Percentiles rank a stretch among this genome's conserved stretches.
These are phyloP conservation scores for Globisporangium nodosum DNA, from an alignment of 352 stramenopile species.

Conservation along the genomic window DNA sequence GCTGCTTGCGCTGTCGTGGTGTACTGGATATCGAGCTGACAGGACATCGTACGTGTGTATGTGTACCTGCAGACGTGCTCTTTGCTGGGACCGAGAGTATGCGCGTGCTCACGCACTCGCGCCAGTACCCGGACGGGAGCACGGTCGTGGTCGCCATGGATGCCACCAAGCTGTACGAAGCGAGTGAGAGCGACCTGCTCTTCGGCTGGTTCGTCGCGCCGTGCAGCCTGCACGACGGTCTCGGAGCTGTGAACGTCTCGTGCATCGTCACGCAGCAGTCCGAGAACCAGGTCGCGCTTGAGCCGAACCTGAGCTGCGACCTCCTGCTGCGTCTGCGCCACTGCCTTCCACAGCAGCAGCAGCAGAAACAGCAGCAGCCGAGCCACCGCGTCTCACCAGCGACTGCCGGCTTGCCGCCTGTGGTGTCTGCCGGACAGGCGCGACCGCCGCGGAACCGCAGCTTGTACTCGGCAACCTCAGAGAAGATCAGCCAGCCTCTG, in stretches of 20 bases:
- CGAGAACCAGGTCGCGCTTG: conserved; percentile 19
- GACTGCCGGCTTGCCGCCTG: background rate
- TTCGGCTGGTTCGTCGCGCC: conserved; percentile 60
- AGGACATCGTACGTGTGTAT: background rate
- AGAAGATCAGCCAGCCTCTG: conserved; percentile 6
- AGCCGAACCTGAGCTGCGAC: conserved; percentile 42
- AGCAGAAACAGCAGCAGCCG: background rate
- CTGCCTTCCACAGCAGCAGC: conserved; percentile 9
- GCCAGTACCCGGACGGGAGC: conserved; percentile 58
- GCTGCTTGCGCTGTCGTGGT: background rate
- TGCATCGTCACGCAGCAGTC: conserved; percentile 37
- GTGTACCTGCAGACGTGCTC: conserved; percentile 11
- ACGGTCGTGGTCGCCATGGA: conserved; percentile 43
- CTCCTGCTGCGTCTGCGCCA: conserved; percentile 40
- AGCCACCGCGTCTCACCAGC: background rate
- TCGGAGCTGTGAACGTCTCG: conserved; percentile 41
- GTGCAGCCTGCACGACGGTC: conserved; percentile 23
- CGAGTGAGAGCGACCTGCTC: conserved; percentile 26
- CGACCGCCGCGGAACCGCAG: conserved; percentile 3
- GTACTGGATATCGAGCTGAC: background rate
- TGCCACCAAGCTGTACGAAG: conserved; percentile 15
- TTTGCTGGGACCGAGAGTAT: conserved; percentile 7
- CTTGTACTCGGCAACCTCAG: background rate
- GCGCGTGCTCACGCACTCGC: conserved; percentile 38
- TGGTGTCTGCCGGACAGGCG: background rate